phyloP scores from a whole-genome alignment of 1,139 yeast species.

The Diutina rugosa region DNA sequence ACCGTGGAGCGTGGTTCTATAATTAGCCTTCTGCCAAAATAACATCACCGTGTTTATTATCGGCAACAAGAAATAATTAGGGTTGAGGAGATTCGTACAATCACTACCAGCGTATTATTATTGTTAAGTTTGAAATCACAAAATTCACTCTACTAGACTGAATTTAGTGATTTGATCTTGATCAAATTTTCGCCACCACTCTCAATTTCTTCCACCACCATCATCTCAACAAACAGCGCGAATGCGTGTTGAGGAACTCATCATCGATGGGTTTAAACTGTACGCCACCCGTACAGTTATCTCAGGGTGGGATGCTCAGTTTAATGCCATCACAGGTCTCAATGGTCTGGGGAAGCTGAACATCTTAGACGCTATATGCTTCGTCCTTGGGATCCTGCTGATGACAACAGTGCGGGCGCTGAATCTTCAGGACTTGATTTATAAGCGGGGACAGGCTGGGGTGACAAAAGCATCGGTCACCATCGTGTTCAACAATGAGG shows the following conservation, averaged over 20 bases:
- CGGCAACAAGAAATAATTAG: neutral
- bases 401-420: conserved; percentile 93
- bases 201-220: neutral
- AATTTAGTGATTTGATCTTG: neutral
- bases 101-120: neutral
- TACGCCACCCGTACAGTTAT: conserved; percentile 96
- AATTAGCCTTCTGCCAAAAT: neutral
- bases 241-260: conserved; percentile 94
- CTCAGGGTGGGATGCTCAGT: conserved; percentile 89
- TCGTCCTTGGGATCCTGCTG: conserved; percentile 92
- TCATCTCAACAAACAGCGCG: neutral
- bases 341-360: conserved; percentile 97
- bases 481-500: conserved; percentile 82
- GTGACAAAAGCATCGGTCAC: conserved; percentile 96
- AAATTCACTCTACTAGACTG: too few species aligned
- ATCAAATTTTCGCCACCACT: neutral
- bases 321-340: conserved; percentile 94
- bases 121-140: too few species aligned
- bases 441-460: conserved; percentile 96
- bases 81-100: neutral
- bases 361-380: conserved; percentile 91
- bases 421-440: conserved; percentile 83
- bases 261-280: conserved; percentile 95
- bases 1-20: neutral
- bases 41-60: neutral